Evolutionary conservation across 2,329 filamentous ascomycete species (phyloP).

Genomic region (Lachnum nothofagi): DNA sequence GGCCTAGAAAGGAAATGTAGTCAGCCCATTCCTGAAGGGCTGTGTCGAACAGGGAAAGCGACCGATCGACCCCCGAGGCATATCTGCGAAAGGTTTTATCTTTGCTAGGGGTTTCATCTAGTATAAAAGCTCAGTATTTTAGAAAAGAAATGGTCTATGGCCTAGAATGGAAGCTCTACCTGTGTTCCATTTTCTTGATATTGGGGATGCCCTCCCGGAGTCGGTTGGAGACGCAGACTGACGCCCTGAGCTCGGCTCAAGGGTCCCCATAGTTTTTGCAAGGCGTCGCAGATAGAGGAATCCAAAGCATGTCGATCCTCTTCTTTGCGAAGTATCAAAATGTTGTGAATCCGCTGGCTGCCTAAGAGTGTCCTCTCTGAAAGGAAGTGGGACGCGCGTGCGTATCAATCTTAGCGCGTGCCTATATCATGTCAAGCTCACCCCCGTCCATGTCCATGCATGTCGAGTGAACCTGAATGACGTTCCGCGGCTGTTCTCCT

Average conservation of each 20-base stretch:
- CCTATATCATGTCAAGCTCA: background rate
- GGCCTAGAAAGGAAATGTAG: slow-evolving; percentile 94
- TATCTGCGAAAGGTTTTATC: slow-evolving; percentile 79
- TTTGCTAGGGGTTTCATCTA: slow-evolving; percentile 53
- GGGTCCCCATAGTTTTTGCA: slow-evolving; percentile 49
- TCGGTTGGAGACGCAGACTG: slow-evolving; percentile 70
- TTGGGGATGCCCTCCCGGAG: slow-evolving; percentile 75
- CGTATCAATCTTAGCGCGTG: background rate
- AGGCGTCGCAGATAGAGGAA: slow-evolving; percentile 21
- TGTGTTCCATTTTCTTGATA: slow-evolving; percentile 70
- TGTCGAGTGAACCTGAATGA: too few relatives aligned
- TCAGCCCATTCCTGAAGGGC: slow-evolving; percentile 97
- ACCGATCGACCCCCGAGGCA: slow-evolving; percentile 79
- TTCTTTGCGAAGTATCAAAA: background rate
- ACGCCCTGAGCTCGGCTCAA: slow-evolving; percentile 53
- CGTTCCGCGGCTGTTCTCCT: background rate
- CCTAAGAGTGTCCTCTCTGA: slow-evolving; percentile 21
- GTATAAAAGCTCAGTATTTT: background rate
- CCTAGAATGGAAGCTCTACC: slow-evolving; percentile 45
- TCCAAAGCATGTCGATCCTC: slow-evolving; percentile 17
- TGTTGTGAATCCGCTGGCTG: background rate
- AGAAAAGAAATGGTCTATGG: background rate
- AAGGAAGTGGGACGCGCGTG: slow-evolving; percentile 8
- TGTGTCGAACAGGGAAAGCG: slow-evolving; percentile 84
- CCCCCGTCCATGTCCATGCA: too few relatives aligned